These are phyloP conservation scores for Termitomyces sp. DNA, from an alignment of 768 basidiomycete genomes.

Conservation along the genomic window DNA sequence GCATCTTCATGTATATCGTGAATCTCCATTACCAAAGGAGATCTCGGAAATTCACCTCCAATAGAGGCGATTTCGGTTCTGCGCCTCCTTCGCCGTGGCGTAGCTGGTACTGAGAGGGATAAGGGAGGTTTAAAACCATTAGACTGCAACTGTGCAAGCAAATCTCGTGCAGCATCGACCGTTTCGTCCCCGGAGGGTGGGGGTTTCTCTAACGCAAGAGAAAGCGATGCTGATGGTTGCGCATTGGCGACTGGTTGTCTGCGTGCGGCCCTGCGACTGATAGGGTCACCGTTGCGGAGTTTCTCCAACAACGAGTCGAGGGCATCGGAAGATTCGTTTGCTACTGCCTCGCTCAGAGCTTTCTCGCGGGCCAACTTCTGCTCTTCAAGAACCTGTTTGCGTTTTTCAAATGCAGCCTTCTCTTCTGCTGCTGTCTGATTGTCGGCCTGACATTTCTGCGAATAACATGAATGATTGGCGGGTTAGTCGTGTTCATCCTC, in stretches of 20 bases:
- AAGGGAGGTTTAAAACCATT: conserved; percentile 56
- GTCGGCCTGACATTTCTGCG: conserved; percentile 81
- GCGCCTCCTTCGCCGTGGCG: conserved; percentile 34
- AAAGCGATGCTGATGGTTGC: conserved; percentile 26
- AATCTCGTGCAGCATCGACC: conserved; percentile 61
- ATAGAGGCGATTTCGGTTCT: conserved; percentile 24
- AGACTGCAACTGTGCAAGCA: conserved; percentile 70
- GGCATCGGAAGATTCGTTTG: conserved; percentile 51
- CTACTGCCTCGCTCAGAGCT: conserved; percentile 30
- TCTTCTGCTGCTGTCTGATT: conserved; percentile 76
- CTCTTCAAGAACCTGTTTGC: conserved; percentile 64
- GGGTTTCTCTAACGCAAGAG: conserved; percentile 28
- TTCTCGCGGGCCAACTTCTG: conserved; percentile 51
- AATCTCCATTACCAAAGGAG: conserved; percentile 28
- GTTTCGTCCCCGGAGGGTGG: conserved; percentile 23
- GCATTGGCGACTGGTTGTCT: conserved; percentile 37
- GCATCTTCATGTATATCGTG: conserved; percentile 17
- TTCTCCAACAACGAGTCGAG: conserved; percentile 71
- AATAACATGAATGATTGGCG: conserved; percentile 1
- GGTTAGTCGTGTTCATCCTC: not conserved
- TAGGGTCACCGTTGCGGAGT: conserved; percentile 63
- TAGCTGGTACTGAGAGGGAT: conserved; percentile 38
- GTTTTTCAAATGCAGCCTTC: conserved; percentile 57
- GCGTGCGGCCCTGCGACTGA: conserved; percentile 52
- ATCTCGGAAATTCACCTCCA: conserved; percentile 23